Evolutionary conservation across 2,329 filamentous ascomycete species (phyloP), one percentile per base, ranked within the genome.

Genomic region (Didymella lethalis): DNA sequence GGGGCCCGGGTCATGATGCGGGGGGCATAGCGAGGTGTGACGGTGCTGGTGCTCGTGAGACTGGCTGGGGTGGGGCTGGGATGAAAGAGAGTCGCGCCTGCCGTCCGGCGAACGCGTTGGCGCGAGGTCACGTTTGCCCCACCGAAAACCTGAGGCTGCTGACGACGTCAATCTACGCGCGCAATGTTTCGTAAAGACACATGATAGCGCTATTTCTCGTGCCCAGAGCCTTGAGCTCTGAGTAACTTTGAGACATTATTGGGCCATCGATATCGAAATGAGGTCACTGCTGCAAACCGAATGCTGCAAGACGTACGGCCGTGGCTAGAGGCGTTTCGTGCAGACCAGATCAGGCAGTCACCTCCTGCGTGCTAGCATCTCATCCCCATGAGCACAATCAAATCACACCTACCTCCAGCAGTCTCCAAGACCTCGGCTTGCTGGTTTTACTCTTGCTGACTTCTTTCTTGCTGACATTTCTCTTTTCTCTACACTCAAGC

Each of bases 1-100:
- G 54, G 54, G 41, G 58, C 40, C 18, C 62, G 52, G 52, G 59
- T 75, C 72, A 75, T 76, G 64, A 18, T 47, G 56, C 47, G 26
- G 34, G 40, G 11, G 28, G 34, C 56, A 54, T 59, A 23, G 34
- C 41, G 18, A 64, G 70, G 65, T 53, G 64, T 43, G 59, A 50
- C 54, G 31, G n/a, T 41, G 28, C 28, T 50, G 49, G 40, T 41
- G 56, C 2, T 52, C 43, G 12, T 18, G 32, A 54, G 57, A 16
- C 32, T 36, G 61, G 59, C n/a, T 40, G 61, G 59, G 29, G 49
- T 51, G 56, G 43, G 61, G 54, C 31, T 52, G 48, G 26, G 23
- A 28, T 43, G 31, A 46, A 28, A 32, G 34, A 25, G 31, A 28
- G 51, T 31, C 56, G 53, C 51, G 50, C 40, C 28, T 44, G 23